Conservation (phyloP, 345 rosid species). For the Eucalyptus melliodora region DNA sequence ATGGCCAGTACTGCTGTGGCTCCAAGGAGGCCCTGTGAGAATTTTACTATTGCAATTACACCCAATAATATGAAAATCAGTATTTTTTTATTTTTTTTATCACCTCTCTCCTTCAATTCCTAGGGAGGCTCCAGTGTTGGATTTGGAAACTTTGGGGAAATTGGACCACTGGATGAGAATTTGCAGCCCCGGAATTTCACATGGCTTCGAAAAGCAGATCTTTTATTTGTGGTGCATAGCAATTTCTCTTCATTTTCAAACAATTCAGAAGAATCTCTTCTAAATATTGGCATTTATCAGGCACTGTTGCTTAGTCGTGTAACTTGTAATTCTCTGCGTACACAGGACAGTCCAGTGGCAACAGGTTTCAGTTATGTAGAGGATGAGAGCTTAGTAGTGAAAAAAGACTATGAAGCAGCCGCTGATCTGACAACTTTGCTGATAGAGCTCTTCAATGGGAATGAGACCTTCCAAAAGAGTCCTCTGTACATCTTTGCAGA, state of each 20-base stretch:
- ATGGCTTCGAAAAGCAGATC: slow-evolving; percentile 38
- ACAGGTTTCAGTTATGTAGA: slow-evolving; percentile 37
- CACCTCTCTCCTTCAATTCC: background rate
- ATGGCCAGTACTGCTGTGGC: slow-evolving; percentile 36
- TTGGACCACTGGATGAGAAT: slow-evolving; percentile 25
- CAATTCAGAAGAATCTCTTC: background rate
- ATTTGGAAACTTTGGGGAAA: slow-evolving; percentile 24
- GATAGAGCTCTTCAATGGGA: slow-evolving; percentile 12
- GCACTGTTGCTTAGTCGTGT: background rate
- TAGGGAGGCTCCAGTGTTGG: slow-evolving; percentile 28
- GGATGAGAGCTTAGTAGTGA: slow-evolving; percentile 7
- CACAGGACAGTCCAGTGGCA: slow-evolving; percentile 32
- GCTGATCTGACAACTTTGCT: slow-evolving; percentile 24
- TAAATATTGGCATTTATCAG: background rate
- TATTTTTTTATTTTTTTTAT: background rate
- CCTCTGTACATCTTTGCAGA: slow-evolving; percentile 29
- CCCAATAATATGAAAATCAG: background rate
- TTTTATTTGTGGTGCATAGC: slow-evolving; percentile 21
- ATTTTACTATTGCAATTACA: accelerated
- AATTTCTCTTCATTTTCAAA: background rate
- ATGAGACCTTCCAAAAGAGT: slow-evolving; percentile 11
- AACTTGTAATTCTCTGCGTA: background rate
- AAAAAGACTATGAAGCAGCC: slow-evolving; percentile 32
- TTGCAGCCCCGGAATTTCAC: slow-evolving; percentile 27
- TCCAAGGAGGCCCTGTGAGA: slow-evolving; percentile 39